A percentile compares a stretch with the other conserved stretches of the same genome.
Evolutionary conservation across 1,139 yeast genomes (phyloP).

Genomic region (Candida sojae): DNA sequence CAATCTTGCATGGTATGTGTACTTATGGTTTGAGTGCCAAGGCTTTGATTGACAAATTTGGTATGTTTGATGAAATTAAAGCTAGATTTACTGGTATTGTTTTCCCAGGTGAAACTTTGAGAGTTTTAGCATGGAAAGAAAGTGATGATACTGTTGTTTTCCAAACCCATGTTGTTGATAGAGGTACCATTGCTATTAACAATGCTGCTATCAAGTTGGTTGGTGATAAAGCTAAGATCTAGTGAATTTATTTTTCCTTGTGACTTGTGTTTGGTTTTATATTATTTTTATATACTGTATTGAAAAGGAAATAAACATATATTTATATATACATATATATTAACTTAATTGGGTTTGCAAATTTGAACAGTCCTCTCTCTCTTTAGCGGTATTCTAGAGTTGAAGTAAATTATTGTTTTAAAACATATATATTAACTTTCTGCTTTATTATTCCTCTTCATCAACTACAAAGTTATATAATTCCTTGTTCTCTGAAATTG

Average conservation of each 20-base stretch:
- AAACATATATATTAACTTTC: no score
- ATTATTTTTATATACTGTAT: neutral
- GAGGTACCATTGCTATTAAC: conserved; percentile 77
- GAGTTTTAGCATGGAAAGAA: conserved; percentile 82
- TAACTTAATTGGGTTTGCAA: conserved; percentile 8
- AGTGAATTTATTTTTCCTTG: conserved; percentile 4
- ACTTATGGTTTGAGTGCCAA: conserved; percentile 83
- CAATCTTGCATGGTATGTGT: conserved; percentile 92
- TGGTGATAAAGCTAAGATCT: conserved; percentile 42
- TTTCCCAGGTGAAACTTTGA: conserved; percentile 94
- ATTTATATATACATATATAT: neutral
- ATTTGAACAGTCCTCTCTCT: no score
- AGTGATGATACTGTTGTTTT: conserved; percentile 63
- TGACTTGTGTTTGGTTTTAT: neutral
- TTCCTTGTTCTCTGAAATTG: conserved; percentile 19
- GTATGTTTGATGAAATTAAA: conserved; percentile 82
- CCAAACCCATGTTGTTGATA: conserved; percentile 82
- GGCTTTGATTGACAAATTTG: conserved; percentile 75
- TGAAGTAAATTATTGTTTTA: no score
- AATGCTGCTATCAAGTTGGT: conserved; percentile 83
- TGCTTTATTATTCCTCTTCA: conserved; percentile 21
- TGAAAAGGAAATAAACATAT: neutral
- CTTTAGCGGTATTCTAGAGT: no score
- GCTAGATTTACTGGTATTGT: conserved; percentile 91
- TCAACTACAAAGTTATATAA: conserved; percentile 23